Evolutionary conservation across 805 yeast genomes (phyloP).

Genomic region (Cyberlindnera lachancei): DNA sequence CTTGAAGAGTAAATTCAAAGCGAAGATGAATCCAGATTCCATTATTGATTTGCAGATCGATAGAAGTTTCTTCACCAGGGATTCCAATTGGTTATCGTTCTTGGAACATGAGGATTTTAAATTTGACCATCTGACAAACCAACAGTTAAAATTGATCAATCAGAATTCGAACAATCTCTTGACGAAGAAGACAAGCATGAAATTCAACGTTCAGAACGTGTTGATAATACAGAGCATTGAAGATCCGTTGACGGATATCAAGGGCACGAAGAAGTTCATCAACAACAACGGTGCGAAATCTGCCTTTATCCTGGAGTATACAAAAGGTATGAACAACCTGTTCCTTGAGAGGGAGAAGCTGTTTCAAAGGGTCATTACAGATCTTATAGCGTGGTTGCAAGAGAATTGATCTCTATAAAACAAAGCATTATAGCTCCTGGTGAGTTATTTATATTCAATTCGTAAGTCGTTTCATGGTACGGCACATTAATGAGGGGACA

Average conservation of each 20-base stretch:
- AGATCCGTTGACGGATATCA: conserved; percentile 6
- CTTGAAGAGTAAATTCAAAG: conserved; percentile 4
- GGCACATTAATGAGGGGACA: too few relatives aligned
- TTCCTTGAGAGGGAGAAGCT: conserved; percentile 15
- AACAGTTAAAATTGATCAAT: conserved; percentile 4
- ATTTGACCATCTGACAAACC: conserved; percentile 4
- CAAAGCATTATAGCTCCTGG: conserved; percentile 1
- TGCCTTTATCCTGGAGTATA: conserved; percentile 9
- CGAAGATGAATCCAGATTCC: conserved; percentile 7
- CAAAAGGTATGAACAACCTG: conserved; percentile 15
- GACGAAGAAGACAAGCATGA: conserved; percentile 1
- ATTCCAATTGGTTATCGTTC: conserved; percentile 7
- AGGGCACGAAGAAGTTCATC: conserved; percentile 5
- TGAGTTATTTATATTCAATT: too few relatives aligned
- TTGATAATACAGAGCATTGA: conserved; percentile 11
- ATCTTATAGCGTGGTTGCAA: conserved; percentile 16
- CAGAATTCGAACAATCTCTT: conserved; percentile 2
- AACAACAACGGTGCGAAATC: conserved; percentile 10
- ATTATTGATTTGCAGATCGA: conserved; percentile 2
- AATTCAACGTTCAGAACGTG: conserved; percentile 11
- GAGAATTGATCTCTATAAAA: conserved; percentile 7
- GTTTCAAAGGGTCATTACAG: conserved; percentile 9
- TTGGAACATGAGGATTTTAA: conserved; percentile 3
- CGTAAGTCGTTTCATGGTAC: too few relatives aligned
- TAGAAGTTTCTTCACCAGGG: conserved; percentile 7